Conservation (phyloP, 768 basidiomycete genomes). For the Pleurotus tuber-regium region DNA sequence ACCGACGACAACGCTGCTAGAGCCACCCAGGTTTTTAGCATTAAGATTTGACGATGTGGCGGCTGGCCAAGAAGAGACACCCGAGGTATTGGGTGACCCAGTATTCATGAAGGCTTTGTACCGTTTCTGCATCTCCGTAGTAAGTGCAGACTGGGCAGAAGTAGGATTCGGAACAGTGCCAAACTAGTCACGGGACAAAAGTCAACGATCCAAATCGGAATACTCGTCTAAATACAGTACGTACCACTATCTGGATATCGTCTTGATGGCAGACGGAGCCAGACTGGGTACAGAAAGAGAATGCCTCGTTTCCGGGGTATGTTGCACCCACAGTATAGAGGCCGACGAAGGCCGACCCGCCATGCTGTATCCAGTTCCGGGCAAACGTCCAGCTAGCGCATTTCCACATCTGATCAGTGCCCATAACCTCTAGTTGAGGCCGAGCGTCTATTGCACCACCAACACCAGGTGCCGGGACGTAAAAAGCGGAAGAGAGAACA, state of each 20-base stretch:
- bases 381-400: constrained; percentile 74
- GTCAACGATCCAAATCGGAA: not conserved
- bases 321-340: constrained; percentile 63
- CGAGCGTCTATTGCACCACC: constrained; percentile 46
- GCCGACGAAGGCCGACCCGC: constrained; percentile 68
- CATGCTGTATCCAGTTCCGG: constrained; percentile 60
- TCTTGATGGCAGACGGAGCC: constrained; percentile 77
- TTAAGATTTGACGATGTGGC: constrained; percentile 52
- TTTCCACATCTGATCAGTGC: constrained; percentile 69
- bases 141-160: constrained; percentile 53
- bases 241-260: constrained; percentile 75
- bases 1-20: constrained; percentile 47
- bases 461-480: constrained; percentile 30
- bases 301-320: constrained; percentile 62
- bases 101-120: constrained; percentile 64
- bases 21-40: constrained; percentile 59
- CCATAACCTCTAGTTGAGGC: constrained; percentile 52
- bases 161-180: constrained; percentile 60
- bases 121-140: constrained; percentile 63
- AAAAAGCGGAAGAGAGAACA: constrained; percentile 46
- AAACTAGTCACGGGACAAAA: constrained; percentile 27
- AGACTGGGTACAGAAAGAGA: constrained; percentile 52
- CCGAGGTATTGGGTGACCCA: constrained; percentile 59
- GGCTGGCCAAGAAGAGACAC: constrained; percentile 50
- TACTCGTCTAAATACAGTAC: constrained; percentile 25